These are phyloP conservation scores for Clonostachys solani DNA, from an alignment of 2,329 filamentous ascomycete species.

Conservation along the genomic window DNA sequence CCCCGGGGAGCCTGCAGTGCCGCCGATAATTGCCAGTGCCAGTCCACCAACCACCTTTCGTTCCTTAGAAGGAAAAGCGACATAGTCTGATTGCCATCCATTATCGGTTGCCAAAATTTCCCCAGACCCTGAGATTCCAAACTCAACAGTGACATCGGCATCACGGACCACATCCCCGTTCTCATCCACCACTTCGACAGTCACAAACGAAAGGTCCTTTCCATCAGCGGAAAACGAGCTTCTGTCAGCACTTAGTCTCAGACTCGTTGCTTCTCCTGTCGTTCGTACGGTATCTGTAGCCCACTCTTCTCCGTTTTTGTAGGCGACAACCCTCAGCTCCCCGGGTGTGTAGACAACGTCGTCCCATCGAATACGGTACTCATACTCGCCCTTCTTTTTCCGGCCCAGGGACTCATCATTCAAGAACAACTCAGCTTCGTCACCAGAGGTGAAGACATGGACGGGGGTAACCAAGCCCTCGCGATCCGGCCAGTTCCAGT, in stretches of 20 bases:
- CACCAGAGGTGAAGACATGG: constrained; percentile 45
- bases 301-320: constrained; percentile 41
- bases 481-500: constrained; percentile 48
- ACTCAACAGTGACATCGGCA: constrained; percentile 34
- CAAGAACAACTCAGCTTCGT: constrained; percentile 50
- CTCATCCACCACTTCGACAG: constrained; percentile 35
- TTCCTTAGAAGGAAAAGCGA: constrained; percentile 29
- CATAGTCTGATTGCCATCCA: constrained; percentile 40
- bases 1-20: constrained; percentile 7
- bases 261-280: constrained; percentile 25
- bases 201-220: constrained; percentile 39
- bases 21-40: constrained; percentile 31
- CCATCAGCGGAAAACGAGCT: constrained; percentile 30
- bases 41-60: constrained; percentile 35
- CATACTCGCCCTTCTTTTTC: constrained; percentile 20
- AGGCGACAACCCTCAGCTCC: constrained; percentile 38
- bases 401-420: constrained; percentile 40
- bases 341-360: constrained; percentile 40
- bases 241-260: constrained; percentile 34
- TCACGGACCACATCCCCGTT: constrained; percentile 34
- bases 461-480: constrained; percentile 43
- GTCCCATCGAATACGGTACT: constrained; percentile 52
- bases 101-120: constrained; percentile 47
- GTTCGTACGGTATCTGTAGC: constrained; percentile 34
- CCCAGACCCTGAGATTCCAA: constrained; percentile 34